A percentile compares a stretch with the other conserved stretches of the same genome.
Conservation (phyloP, 2,329 filamentous ascomycete genomes). For the Sporothrix phasma region DNA sequence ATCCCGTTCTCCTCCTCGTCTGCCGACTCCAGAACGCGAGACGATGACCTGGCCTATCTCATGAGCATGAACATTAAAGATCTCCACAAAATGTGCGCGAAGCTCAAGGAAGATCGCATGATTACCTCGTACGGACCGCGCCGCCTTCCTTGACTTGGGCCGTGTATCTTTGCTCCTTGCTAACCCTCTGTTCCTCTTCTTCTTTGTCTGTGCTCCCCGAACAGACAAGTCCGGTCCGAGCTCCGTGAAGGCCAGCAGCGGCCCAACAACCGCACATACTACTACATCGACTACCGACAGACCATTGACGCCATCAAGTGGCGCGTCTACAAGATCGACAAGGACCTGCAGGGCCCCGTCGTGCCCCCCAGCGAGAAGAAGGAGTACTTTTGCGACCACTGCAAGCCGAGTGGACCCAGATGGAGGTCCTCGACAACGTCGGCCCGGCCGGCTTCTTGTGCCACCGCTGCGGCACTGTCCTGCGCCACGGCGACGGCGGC, state of each 20-base stretch:
- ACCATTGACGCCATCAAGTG: slow-evolving; percentile 96
- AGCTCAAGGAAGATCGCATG: slow-evolving; percentile 76
- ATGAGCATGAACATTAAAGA: slow-evolving; percentile 88
- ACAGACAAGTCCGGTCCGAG: slow-evolving; percentile 63
- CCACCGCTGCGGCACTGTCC: slow-evolving; percentile 59
- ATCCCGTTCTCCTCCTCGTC: slow-evolving; percentile 25
- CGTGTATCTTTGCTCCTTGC: neutral
- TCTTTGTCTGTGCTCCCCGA: neutral
- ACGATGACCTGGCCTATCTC: slow-evolving; percentile 78
- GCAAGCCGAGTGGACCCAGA: slow-evolving; percentile 79
- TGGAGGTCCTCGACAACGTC: slow-evolving; percentile 76
- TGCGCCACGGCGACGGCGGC: slow-evolving; percentile 57
- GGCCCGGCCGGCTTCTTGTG: slow-evolving; percentile 69
- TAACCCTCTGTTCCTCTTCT: neutral
- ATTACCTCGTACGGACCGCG: slow-evolving; percentile 54
- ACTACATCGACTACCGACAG: slow-evolving; percentile 90
- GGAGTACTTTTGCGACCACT: slow-evolving; percentile 76
- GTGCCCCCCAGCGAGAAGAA: slow-evolving; percentile 78
- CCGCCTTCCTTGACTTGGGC: neutral
- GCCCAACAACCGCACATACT: slow-evolving; percentile 81
- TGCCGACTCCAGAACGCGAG: slow-evolving; percentile 43
- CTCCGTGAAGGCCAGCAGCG: slow-evolving; percentile 71
- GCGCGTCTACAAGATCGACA: slow-evolving; percentile 78
- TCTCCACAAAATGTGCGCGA: slow-evolving; percentile 78
- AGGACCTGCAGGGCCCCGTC: slow-evolving; percentile 75